phyloP scores from a whole-genome alignment of 192 early-diverging fungal genomes.

The Coemansia erecta region DNA sequence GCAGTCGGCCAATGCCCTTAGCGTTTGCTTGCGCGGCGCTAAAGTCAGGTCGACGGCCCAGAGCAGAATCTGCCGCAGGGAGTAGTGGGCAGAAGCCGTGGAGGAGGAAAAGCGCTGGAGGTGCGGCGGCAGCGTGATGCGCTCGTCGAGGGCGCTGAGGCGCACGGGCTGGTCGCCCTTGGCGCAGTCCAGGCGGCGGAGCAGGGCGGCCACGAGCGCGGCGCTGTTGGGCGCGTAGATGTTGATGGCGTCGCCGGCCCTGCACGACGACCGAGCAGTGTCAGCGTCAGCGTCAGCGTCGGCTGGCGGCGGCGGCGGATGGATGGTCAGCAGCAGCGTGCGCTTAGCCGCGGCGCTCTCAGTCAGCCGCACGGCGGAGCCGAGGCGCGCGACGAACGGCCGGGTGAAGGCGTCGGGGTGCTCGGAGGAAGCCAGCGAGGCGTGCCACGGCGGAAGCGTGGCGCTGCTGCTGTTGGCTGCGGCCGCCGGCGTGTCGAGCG shows the following conservation, averaged over 20 bases:
- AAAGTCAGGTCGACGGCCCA: conserved; percentile 76
- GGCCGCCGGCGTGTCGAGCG: not conserved
- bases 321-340: conserved; percentile 62
- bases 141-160: conserved; percentile 37
- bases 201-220: conserved; percentile 62
- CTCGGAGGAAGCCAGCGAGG: not conserved
- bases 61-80: conserved; percentile 62
- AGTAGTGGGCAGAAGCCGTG: no score
- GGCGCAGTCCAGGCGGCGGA: conserved; percentile 59
- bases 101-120: no score
- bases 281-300: no score
- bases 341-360: conserved; percentile 66
- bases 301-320: no score
- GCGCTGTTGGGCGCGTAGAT: conserved; percentile 84
- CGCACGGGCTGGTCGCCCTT: conserved; percentile 23
- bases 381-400: conserved; percentile 57
- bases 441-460: conserved; percentile 36
- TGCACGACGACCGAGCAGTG: conserved; percentile 2
- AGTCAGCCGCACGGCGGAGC: conserved; percentile 59
- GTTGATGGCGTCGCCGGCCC: conserved; percentile 75
- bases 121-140: conserved; percentile 36
- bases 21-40: conserved; percentile 72
- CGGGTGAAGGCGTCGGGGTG: conserved; percentile 1
- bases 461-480: not conserved
- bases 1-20: conserved; percentile 82